Base-by-base conservation (phyloP, 2,329 filamentous ascomycete species). In the Neofusicoccum sp. region DNA sequence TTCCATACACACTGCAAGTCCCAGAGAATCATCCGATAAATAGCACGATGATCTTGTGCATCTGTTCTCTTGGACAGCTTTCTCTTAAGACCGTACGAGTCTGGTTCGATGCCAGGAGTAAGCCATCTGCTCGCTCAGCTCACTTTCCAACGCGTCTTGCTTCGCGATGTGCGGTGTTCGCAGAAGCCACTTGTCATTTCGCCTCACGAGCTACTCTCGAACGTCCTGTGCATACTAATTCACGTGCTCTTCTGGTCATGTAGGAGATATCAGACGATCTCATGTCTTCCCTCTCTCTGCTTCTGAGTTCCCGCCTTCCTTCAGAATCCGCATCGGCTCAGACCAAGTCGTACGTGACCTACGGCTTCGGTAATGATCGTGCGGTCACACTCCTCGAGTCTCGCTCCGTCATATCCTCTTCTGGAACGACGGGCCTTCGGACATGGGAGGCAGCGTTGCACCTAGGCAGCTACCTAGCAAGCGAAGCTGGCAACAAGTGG, bases 251-350 rank as follows among this genome's bases (percentile, higher is more conserved):
- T 53, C 51, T 48, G 65, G 62, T 63, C 67, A 59, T 65, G 64
- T 76, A 97, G 93, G 91, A 89, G 73, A 87, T 96, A 48, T 91
- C 89, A 63, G 90, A 96, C 75, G 82, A 88, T 73, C 83, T 97
- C 68, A 90, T 93, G 83, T 80, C 80, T 60, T 79, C 81, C 38
- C 82, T 96, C 66, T 85, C 87, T 58, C 74, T 80, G 63, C 80
- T 95, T 26, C 80, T 96, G 61, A 79, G 82, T 20, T 79, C 82
- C 31, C 84, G 86, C 14, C 75, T 89, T 14, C 86, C 84, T n/a
- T 81, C 86, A 20, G 86, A 91, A 69, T 72, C 82, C 28, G 77
- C 81, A 40, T 84, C 87, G 60, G 89, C 85, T 26, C 90, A 93
- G 75, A 83, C 86, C 68, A 89, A 89, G 71, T 85, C 85, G 33